These are phyloP conservation scores for Phaeosphaeria sp. DNA, from an alignment of 2,329 filamentous ascomycete species.

Conservation along the genomic window DNA sequence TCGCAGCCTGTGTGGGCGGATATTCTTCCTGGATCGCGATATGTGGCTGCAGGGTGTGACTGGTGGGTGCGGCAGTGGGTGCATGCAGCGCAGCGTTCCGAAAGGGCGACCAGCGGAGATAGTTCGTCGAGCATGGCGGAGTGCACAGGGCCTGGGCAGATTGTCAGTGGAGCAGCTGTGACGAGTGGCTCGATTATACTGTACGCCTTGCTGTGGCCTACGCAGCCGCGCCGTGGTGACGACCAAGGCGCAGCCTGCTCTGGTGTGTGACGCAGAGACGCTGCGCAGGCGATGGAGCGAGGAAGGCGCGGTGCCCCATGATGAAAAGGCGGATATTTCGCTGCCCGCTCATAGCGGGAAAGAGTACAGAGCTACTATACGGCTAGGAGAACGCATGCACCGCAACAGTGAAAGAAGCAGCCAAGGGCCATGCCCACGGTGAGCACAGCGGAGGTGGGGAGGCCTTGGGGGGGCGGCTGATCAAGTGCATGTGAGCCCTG, in stretches of 20 bases:
- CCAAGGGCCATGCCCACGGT: background rate
- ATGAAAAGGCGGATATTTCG: background rate
- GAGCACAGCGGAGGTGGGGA: slow-evolving; percentile 4
- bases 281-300: slow-evolving; percentile 5
- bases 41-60: background rate
- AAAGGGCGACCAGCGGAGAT: background rate
- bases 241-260: slow-evolving; percentile 6
- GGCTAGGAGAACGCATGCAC: background rate
- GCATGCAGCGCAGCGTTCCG: background rate
- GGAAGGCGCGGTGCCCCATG: slow-evolving; percentile 9
- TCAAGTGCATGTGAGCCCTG: background rate
- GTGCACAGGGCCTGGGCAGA: background rate
- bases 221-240: background rate
- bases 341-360: too few species aligned
- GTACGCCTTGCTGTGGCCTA: slow-evolving; percentile 5
- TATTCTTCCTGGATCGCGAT: background rate
- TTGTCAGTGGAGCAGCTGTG: slow-evolving; percentile 6
- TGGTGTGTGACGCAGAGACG: slow-evolving; percentile 10
- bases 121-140: background rate
- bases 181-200: background rate
- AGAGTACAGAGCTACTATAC: background rate
- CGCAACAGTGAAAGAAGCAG: background rate
- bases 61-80: background rate
- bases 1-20: background rate
- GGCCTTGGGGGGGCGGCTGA: slow-evolving; percentile 1